Evolutionary conservation across 192 early-diverging fungal genomes (phyloP).

Genomic region (Coemansia sp.): DNA sequence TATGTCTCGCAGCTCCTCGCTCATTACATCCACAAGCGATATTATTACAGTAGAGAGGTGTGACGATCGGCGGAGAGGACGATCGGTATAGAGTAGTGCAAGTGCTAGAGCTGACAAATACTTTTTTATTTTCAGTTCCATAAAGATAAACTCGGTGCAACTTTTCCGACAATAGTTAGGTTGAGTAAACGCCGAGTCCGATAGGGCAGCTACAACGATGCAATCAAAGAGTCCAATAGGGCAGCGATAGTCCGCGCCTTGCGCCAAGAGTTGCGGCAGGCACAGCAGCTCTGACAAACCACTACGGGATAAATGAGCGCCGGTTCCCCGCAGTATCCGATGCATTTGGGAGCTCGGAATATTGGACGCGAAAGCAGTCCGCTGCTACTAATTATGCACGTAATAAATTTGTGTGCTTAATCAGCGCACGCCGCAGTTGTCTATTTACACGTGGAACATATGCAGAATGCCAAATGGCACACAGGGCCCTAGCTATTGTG

Average conservation of each 20-base stretch:
- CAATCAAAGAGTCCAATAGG: too few species aligned
- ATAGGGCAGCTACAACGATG: too few species aligned
- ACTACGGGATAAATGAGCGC: not conserved
- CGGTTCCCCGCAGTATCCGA: not conserved
- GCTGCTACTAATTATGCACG: too few species aligned
- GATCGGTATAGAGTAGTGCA: not conserved
- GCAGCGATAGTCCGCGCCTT: not conserved
- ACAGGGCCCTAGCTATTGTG: too few species aligned
- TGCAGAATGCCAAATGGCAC: too few species aligned
- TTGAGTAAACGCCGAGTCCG: not conserved
- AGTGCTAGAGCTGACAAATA: not conserved
- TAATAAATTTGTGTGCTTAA: too few species aligned
- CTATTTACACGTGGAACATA: too few species aligned
- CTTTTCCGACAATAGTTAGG: not conserved
- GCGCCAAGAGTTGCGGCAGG: not conserved
- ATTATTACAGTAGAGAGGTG: too few species aligned
- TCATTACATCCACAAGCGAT: too few species aligned
- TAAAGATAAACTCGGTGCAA: not conserved
- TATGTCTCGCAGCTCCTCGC: too few species aligned
- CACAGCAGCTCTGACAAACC: not conserved
- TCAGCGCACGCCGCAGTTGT: too few species aligned
- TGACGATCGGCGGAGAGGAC: not conserved
- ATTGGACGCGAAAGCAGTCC: too few species aligned
- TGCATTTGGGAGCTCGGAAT: not conserved
- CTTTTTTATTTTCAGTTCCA: not conserved